Base-by-base conservation (phyloP, 768 basidiomycete genomes). In the Leccinum subtestaceum region DNA sequence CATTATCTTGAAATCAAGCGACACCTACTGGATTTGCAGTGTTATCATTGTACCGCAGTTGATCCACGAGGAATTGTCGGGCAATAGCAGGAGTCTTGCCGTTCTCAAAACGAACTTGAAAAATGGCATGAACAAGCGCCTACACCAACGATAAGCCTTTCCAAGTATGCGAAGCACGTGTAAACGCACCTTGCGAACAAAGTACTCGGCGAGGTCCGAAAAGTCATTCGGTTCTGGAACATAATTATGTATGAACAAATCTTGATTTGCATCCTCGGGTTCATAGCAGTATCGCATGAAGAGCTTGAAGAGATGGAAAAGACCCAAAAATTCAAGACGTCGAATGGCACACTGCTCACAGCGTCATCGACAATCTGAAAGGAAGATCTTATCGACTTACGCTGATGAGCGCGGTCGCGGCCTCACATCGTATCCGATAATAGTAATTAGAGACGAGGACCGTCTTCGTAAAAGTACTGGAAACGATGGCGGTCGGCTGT, bases 181-280 rank as follows among this genome's bases (percentile, higher is more conserved):
- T 31, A 15, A 54, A 60, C 50, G 55, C 60, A 91, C 96, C 84
- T 96, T 96, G 64, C 92, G 89, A 27, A 98, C 90, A 66, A 97
- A 95, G 71, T 98, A 98, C 64, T 97, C 93, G 0, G 93, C 76
- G 31, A 97, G 76, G 65, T 97, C 93, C 57, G 87, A 84, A 72
- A 98, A 98, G 65, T 97, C 89, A 69, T 98, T 98, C 15, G 95
- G 93, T 65, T 91, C 87, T 2, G 95, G 95, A n/a, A 95, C 91
- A 71, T 91, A 95, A 43, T 85, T 89, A 70, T 94, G 91, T 7
- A 79, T 79, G 72, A 96, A 95, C 6, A 95, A 78, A 68, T 95
- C 91, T 69, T 91, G 89, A 60, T 83, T 86, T 17, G 79, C 74
- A 62, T 93, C 90, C 69, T 91, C 87, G 0, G 92, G 90, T 21